phyloP scores from a whole-genome alignment of 768 basidiomycete species.

The Boletus insuetus region DNA sequence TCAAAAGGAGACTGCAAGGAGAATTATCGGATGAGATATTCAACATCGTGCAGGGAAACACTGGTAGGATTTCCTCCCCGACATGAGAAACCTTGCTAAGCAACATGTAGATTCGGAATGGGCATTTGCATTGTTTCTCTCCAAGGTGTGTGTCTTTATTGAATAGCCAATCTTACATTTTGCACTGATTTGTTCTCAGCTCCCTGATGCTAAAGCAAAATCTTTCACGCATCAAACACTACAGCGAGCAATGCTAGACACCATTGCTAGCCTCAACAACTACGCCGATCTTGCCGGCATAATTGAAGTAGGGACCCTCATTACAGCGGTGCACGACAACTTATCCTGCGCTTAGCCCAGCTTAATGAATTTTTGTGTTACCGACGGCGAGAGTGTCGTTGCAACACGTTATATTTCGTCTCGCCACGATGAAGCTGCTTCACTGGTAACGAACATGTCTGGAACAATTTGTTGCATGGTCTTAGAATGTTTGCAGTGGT shows the following conservation, averaged over 20 bases:
- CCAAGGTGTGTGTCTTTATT: constrained; percentile 49
- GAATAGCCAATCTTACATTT: background rate
- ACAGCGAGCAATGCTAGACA: constrained; percentile 84
- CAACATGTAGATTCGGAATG: constrained; percentile 81
- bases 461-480: background rate
- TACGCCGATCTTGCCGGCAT: constrained; percentile 72
- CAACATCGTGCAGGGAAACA: constrained; percentile 87
- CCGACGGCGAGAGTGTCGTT: constrained; percentile 91
- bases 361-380: constrained; percentile 93
- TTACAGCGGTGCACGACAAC: background rate
- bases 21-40: constrained; percentile 81
- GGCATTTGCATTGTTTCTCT: constrained; percentile 91
- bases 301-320: constrained; percentile 52
- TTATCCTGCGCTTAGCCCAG: constrained; percentile 55
- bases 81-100: background rate
- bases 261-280: constrained; percentile 74
- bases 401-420: constrained; percentile 96
- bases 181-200: constrained; percentile 40
- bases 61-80: constrained; percentile 48
- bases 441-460: constrained; percentile 51
- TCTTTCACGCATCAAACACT: constrained; percentile 71
- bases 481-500: constrained; percentile 57
- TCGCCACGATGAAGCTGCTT: constrained; percentile 87
- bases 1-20: constrained; percentile 80
- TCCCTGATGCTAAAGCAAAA: constrained; percentile 74